Evolutionary conservation across 345 rosid genomes (phyloP).

Genomic region (Eucalyptus caleyi): DNA sequence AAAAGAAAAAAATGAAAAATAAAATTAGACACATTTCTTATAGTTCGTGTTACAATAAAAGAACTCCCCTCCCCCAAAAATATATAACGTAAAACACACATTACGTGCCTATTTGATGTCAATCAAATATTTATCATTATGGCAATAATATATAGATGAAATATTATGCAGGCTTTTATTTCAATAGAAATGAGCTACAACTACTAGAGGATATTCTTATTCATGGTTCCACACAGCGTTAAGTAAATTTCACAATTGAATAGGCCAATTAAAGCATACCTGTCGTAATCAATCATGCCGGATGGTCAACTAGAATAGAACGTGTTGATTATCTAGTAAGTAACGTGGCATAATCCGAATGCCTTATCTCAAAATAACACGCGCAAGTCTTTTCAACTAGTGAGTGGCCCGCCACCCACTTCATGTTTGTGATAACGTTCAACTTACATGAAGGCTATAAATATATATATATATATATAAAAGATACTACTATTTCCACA

Average conservation of each 20-base stretch:
- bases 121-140: background rate
- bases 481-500: background rate
- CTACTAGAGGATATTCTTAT: background rate
- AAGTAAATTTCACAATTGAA: background rate
- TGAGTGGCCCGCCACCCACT: background rate
- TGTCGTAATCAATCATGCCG: background rate
- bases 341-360: background rate
- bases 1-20: background rate
- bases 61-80: background rate
- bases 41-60: background rate
- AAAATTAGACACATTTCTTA: background rate
- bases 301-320: background rate
- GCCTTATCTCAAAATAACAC: background rate
- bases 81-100: background rate
- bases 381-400: background rate
- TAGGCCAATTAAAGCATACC: background rate
- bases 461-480: too few relatives aligned
- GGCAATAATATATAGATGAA: background rate
- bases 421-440: background rate
- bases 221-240: background rate
- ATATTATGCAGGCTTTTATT: background rate
- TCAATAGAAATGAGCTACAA: background rate
- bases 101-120: background rate
- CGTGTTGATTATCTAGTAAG: background rate
- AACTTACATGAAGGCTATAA: background rate